Evolutionary conservation across 1,284 basidiomycete species (phyloP).

Genomic region (Lentinus polychrous): DNA sequence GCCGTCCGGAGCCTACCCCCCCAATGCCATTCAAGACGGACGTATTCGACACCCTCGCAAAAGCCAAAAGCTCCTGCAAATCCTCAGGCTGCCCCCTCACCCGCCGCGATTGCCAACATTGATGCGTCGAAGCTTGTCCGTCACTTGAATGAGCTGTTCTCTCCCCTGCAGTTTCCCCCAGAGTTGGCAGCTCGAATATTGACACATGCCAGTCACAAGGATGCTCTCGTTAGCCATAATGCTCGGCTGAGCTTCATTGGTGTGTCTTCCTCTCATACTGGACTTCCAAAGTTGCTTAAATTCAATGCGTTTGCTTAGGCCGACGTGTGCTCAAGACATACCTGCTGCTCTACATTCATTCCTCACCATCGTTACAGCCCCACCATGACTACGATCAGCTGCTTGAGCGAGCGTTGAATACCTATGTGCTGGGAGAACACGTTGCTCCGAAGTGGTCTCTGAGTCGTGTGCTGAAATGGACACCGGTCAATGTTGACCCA

Average conservation of each 20-base stretch:
- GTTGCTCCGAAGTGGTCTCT: slow-evolving; percentile 69
- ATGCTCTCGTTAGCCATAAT: slow-evolving; percentile 62
- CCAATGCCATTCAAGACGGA: neutral
- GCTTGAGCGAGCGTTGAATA: slow-evolving; percentile 48
- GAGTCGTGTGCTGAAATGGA: slow-evolving; percentile 63
- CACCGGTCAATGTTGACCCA: slow-evolving; percentile 32
- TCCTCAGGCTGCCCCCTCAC: neutral
- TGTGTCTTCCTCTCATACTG: slow-evolving; percentile 23
- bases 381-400: slow-evolving; percentile 48
- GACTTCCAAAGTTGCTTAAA: neutral
- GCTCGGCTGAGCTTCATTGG: slow-evolving; percentile 64
- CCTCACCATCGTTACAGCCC: slow-evolving; percentile 40
- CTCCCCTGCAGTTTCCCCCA: slow-evolving; percentile 58
- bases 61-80: neutral
- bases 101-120: neutral
- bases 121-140: slow-evolving; percentile 28
- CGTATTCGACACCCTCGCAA: neutral
- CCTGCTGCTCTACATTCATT: slow-evolving; percentile 63
- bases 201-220: slow-evolving; percentile 67
- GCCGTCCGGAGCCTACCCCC: neutral
- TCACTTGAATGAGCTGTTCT: slow-evolving; percentile 57
- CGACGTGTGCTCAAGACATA: slow-evolving; percentile 70
- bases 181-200: slow-evolving; percentile 65
- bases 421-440: slow-evolving; percentile 62
- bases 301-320: slow-evolving; percentile 33